Base-by-base conservation (phyloP, 345 rosid genomes). In the Arabidopsis suecica region DNA sequence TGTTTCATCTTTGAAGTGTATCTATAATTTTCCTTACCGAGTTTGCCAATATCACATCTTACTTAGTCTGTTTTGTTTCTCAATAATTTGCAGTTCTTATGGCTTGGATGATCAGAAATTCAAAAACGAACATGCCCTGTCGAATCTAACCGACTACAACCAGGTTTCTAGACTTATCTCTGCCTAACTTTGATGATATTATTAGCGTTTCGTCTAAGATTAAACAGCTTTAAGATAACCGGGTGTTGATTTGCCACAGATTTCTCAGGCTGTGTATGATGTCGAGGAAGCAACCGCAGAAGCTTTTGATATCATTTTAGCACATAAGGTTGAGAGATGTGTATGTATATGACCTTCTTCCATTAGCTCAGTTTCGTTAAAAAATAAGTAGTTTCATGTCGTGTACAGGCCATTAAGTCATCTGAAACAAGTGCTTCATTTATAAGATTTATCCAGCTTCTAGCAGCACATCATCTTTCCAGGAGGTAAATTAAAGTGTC, bases 401-500 rank as follows among this genome's bases (percentile, higher is more conserved):
- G 38, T 77, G n/a, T 41, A 71, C 89, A 93, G 98, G 87, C 87
- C 90, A 87, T 93, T 80, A 89, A 85, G 74, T 77, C 87, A 48
- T 40, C 81, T 50, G 91, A 85, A 84, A 89, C 96, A 64, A 84
- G 94, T 70, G 91, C 88, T 71, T 84, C 98, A 51, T 85, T 95
- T 14, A 81, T 93, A 53, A 89, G 80, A 84, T 95, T 88, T 72
- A 84, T 91, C 76, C 98, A 95, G 83, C 93, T 95, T 77, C 74
- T 95, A 80, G 93, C 84, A 67, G 88, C 84, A 34, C 99, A 93
- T 81, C 99, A 91, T 88, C 94, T 91, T 69, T 93, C 99, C 20
- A 85, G 81, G 86, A 87, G 93, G 99, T 95, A 81, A 68, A 47
- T 13, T 22, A 50, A 47, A 67, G 56, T 66, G 33, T 13, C 68